Evolutionary conservation across 1,284 basidiomycete species (phyloP), one percentile per base, ranked within the genome.

Genomic region (Pascua guehoae): DNA sequence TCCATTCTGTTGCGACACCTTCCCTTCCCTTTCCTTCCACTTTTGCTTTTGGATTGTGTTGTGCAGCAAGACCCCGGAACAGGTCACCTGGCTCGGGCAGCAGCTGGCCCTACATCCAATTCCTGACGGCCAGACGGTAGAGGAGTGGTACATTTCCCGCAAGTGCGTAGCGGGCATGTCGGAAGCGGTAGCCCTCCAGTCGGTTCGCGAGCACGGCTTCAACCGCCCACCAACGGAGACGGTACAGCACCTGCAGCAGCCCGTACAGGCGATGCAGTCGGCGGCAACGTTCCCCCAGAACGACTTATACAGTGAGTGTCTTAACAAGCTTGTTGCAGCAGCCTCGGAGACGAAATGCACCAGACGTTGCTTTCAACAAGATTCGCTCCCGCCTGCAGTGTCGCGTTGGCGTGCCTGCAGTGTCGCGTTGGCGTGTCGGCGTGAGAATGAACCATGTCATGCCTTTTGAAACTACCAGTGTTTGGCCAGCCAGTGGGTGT

Each of bases 111-210:
- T 24, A 4, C 49, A 59, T 17, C 69, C 69, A 12, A 56, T 65
- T 0, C 54, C 56, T 2, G 36, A 42, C 11, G 57, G 56, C 11
- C 58, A 64, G 49, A 47, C 61, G 4, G 59, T 60, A 12, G 65
- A 68, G 38, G 61, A 66, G 37, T 71, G 69, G 69, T 44, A 69
- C 12, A 47, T 61, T 18, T 65, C 59, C 56, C 57, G 69, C 32
- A 56, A 61, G 10, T 57, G 54, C 43, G 61, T 67, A 2, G 57
- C 57, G 32, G 67, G 67, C 8, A 55, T 61, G 55, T 49, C 53
- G 12, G 67, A 67, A 42, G 40, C 49, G 9, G 64, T 51, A 12
- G 67, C 67, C 10, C 49, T 57, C 36, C 49, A 57, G 36, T 39
- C 50, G 1, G 47, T 53, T 12, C 49, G 46, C n/a, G 17, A 46